These are phyloP conservation scores for Chrysosporium queenslandicum DNA, from an alignment of 2,329 filamentous ascomycete species.

Conservation along the genomic window DNA sequence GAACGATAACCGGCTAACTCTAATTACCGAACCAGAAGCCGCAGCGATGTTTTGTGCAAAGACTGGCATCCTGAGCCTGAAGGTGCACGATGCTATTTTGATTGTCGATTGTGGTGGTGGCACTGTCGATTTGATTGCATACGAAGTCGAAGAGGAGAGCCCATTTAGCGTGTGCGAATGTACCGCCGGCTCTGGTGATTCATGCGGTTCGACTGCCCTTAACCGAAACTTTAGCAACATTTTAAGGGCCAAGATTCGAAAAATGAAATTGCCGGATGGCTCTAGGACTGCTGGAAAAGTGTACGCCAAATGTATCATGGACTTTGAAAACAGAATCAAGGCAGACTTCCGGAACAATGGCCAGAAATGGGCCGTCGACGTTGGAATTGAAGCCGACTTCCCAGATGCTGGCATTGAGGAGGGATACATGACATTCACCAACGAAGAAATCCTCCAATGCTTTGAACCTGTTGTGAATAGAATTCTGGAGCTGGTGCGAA, in stretches of 20 bases:
- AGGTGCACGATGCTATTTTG: conserved; percentile 95
- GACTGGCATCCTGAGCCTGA: conserved; percentile 87
- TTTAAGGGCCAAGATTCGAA: conserved; percentile 89
- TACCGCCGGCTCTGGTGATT: conserved; percentile 93
- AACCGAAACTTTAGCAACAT: conserved; percentile 99
- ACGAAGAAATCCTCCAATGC: conserved; percentile 97
- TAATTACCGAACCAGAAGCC: conserved; percentile 93
- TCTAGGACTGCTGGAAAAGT: conserved; percentile 97
- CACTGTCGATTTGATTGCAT: conserved; percentile 96
- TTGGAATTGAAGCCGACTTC: conserved; percentile 96
- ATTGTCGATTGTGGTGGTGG: conserved; percentile 98
- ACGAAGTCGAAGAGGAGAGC: conserved; percentile 95
- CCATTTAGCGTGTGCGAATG: conserved; percentile 96
- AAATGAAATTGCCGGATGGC: conserved; percentile 97
- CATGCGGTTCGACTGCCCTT: conserved; percentile 92
- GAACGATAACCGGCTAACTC: conserved; percentile 89
- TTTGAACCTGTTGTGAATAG: conserved; percentile 97
- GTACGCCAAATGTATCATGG: conserved; percentile 99
- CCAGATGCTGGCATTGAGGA: conserved; percentile 97
- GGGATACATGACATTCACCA: conserved; percentile 99
- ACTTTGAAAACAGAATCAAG: conserved; percentile 99
- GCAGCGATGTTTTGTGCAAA: conserved; percentile 97
- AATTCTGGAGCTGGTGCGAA: conserved; percentile 88
- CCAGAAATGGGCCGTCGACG: conserved; percentile 97
- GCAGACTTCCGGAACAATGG: conserved; percentile 98